These are phyloP conservation scores for Chaetomium tenue DNA, from an alignment of 495 filamentous ascomycete species.

Conservation along the genomic window DNA sequence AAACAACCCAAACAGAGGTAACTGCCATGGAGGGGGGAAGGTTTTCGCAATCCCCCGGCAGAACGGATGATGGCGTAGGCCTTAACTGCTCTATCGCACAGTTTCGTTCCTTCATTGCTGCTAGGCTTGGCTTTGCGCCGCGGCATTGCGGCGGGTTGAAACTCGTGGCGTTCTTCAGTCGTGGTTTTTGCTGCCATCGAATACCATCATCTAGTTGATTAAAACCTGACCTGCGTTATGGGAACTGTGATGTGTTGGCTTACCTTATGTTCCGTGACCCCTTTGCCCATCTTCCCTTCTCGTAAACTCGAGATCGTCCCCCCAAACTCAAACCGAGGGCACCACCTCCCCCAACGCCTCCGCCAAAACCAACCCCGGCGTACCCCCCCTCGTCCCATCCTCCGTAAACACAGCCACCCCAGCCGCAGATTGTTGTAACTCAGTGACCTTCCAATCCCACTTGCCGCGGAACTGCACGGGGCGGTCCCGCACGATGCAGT, in stretches of 20 bases:
- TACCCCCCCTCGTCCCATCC: constrained; percentile 66
- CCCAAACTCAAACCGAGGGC: not conserved
- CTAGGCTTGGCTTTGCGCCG: not conserved
- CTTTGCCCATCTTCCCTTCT: not conserved
- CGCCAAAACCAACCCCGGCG: constrained; percentile 53
- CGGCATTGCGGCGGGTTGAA: not conserved
- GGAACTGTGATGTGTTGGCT: not conserved
- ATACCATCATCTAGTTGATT: constrained; percentile 17
- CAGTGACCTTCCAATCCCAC: constrained; percentile 64
- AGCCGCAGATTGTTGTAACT: no score
- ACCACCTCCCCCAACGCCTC: constrained; percentile 47
- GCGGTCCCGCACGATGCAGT: constrained; percentile 58
- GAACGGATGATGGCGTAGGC: constrained; percentile 4
- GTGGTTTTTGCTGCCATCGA: constrained; percentile 23
- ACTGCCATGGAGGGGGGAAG: constrained; percentile 1
- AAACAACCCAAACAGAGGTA: not conserved
- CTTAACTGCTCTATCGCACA: constrained; percentile 6
- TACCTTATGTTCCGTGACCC: not conserved
- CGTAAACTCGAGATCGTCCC: no score
- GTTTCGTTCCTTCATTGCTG: not conserved
- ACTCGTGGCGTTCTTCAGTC: constrained; percentile 2
- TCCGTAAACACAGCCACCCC: constrained; percentile 47
- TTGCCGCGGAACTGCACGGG: constrained; percentile 58
- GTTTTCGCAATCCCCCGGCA: not conserved
- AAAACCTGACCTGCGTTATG: not conserved